Evolutionary conservation across 2,329 filamentous ascomycete species (phyloP), one percentile per base, ranked within the genome.

Genomic region (Fusarium sp.): DNA sequence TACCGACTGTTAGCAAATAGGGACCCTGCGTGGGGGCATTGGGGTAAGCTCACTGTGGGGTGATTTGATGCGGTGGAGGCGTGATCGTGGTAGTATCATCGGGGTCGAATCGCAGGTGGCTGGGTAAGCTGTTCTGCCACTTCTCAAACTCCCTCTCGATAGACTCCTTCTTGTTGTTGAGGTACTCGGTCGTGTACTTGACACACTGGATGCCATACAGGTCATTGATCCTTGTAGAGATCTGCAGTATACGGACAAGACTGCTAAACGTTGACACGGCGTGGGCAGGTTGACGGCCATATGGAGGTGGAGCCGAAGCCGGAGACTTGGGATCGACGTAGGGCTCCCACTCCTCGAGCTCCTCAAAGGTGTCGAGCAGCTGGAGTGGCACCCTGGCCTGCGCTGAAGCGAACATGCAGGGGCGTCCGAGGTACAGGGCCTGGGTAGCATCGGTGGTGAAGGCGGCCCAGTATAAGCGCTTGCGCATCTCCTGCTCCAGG

Each of bases 381-480:
- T 77, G 75, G 6, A 79, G 70, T 10, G 80, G 80, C 9, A 82
- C 80, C 52, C 79, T 73, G 13, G 80, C 80, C 13, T 82, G 80
- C 1, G 76, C 76, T 6, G 79, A 80, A 6, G 79, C 78, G 16
- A 82, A 78, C 71, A 80, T 80, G 31, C 77, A 79, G 1, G 80
- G 80, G n/a, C 80, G 76, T 42, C 80, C 80, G 11, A 82, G 77
- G 56, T 81, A 82, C 45, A 82, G 67, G 14, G 79, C 75, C 56
- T 82, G 80, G 1, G 80, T 80, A 54, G 77, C 79, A 66, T 82
- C 80, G 4, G 79, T 81, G 13, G 79, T 78, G 47, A 81, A 81
- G 18, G 80, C 80, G 29, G 80, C 80, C 80, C 80, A 82, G 62
- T 82, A 82, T 7, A 82, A 73, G 10, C 80, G 76, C 64, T 80